These are phyloP conservation scores for Talaromyces sp. DNA, from an alignment of 2,329 filamentous ascomycete species.

Conservation along the genomic window DNA sequence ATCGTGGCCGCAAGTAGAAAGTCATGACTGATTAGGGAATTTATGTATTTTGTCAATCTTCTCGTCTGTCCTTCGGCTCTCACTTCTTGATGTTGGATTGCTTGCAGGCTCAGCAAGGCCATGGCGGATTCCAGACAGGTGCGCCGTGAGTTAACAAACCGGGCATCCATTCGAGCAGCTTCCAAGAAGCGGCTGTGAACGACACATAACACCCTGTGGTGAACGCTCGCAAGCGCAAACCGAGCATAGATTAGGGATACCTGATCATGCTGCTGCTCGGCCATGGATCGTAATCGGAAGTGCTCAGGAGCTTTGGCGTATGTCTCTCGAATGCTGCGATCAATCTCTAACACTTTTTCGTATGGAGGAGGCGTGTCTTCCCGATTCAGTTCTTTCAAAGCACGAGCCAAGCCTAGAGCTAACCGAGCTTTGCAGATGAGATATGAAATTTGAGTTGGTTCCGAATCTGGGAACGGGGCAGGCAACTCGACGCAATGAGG, in stretches of 20 bases:
- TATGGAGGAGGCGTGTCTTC: not conserved
- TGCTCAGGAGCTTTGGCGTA: conserved; percentile 4
- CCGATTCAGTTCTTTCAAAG: conserved; percentile 7
- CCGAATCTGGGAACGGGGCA: not conserved
- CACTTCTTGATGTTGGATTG: conserved; percentile 5
- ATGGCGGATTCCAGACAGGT: conserved; percentile 10
- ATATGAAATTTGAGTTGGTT: conserved; percentile 12
- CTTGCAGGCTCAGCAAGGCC: conserved; percentile 3
- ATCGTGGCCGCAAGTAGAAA: conserved; percentile 8
- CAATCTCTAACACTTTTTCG: conserved; percentile 6
- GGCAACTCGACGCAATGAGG: not conserved
- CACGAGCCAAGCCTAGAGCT: not conserved
- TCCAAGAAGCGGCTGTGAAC: conserved; percentile 10
- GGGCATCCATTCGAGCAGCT: not conserved
- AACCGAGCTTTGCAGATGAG: conserved; percentile 6
- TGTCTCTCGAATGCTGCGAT: not conserved
- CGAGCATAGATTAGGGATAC: not conserved
- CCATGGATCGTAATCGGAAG: conserved; percentile 12
- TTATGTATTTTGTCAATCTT: not conserved
- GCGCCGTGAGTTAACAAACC: not conserved
- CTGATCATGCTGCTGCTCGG: conserved; percentile 8
- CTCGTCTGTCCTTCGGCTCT: not conserved
- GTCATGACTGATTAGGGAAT: not conserved
- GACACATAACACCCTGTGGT: conserved; percentile 5
- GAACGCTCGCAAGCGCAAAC: conserved; percentile 6